Percentiles rank a stretch among this genome's conserved stretches.
phyloP scores from a whole-genome alignment of 139 green algal genomes.

The Yamagishiella unicocca region DNA sequence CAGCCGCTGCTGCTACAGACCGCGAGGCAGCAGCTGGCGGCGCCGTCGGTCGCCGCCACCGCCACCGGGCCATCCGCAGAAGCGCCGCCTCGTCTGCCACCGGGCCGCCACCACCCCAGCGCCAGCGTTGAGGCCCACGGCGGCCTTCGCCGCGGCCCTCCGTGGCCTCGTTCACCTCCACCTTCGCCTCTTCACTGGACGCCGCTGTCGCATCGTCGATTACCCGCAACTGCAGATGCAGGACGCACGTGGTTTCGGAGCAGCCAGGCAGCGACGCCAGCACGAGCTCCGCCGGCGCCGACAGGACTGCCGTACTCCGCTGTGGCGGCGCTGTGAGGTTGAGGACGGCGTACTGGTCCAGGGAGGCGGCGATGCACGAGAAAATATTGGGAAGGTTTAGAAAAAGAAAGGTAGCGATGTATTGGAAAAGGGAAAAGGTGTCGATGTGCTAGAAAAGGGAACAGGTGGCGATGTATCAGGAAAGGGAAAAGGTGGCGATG shows the following conservation, averaged over 20 bases:
- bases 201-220: no score
- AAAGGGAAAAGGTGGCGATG: no score
- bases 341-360: background rate
- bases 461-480: no score
- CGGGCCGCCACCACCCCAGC: background rate
- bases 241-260: conserved; percentile 14
- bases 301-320: background rate
- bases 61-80: background rate
- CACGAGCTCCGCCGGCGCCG: background rate
- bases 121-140: background rate
- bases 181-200: no score
- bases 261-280: conserved; percentile 29
- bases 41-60: no score
- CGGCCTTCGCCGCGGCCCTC: background rate
- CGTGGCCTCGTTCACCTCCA: no score
- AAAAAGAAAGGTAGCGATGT: no score
- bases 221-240: background rate
- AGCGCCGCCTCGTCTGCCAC: conserved; percentile 3
- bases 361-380: background rate
- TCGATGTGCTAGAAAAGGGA: no score
- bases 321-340: conserved; percentile 24
- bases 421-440: no score
- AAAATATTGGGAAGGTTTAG: no score
- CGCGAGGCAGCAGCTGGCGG: no score
- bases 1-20: background rate